Evolutionary conservation across 139 green algal species (phyloP).

Genomic region (Closterium sp.): DNA sequence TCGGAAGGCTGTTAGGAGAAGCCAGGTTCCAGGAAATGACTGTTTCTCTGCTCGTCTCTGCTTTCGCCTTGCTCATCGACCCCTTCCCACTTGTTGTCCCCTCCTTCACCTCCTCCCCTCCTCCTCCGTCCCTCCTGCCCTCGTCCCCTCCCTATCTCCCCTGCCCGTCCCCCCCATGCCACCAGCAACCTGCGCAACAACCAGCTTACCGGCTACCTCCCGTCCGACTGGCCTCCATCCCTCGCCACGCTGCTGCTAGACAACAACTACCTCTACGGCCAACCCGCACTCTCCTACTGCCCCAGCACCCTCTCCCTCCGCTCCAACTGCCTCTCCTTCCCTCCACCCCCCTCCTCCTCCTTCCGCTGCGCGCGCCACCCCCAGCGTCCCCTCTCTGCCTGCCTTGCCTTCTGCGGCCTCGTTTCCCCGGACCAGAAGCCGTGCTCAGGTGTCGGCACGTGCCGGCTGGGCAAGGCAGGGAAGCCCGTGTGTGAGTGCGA

Average conservation of each 20-base stretch:
- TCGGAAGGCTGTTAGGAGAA: too few relatives aligned
- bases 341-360: neutral
- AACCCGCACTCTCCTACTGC: neutral
- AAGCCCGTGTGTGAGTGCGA: neutral
- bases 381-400: neutral
- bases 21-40: too few relatives aligned
- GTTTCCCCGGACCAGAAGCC: neutral
- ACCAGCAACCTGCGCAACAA: neutral
- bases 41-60: too few relatives aligned
- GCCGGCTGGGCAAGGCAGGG: too few relatives aligned
- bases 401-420: neutral
- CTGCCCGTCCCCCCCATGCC: neutral
- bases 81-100: too few relatives aligned
- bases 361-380: neutral
- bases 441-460: neutral
- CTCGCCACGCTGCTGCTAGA: neutral
- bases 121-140: neutral
- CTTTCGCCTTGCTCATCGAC: too few relatives aligned
- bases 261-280: neutral
- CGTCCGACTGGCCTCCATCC: neutral
- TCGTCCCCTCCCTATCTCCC: neutral
- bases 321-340: neutral
- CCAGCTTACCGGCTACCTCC: neutral
- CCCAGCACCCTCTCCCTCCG: neutral
- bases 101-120: too few relatives aligned